Percentiles rank a stretch among this genome's conserved stretches.
phyloP scores from a whole-genome alignment of 2,329 filamentous ascomycete genomes.

The Trichoderma hamatum region DNA sequence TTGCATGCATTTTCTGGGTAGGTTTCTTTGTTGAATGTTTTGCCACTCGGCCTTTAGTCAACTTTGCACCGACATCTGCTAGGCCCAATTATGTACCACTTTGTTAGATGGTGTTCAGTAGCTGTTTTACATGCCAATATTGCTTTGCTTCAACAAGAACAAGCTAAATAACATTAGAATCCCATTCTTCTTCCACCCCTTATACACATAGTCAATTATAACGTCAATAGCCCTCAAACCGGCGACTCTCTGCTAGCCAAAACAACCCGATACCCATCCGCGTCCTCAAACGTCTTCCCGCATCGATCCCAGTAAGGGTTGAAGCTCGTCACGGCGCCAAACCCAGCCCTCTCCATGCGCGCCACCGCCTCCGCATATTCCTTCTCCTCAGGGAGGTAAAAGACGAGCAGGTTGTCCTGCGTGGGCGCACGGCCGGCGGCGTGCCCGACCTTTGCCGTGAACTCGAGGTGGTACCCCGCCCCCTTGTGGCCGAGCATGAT shows the following conservation, averaged over 20 bases:
- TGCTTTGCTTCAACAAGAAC: not conserved
- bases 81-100: too few species aligned
- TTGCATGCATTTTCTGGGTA: not conserved
- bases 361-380: conserved; percentile 38
- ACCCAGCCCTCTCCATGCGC: conserved; percentile 42
- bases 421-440: conserved; percentile 43
- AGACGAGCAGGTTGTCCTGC: conserved; percentile 49
- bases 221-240: not conserved
- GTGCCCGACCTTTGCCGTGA: conserved; percentile 43
- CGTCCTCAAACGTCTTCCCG: conserved; percentile 50
- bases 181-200: too few species aligned
- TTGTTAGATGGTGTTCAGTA: not conserved
- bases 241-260: conserved; percentile 39
- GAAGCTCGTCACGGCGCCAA: conserved; percentile 41
- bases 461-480: conserved; percentile 49
- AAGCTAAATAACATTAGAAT: too few species aligned
- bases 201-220: not conserved
- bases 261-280: conserved; percentile 50
- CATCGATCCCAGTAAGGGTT: conserved; percentile 51
- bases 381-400: conserved; percentile 43
- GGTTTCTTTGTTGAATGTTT: not conserved
- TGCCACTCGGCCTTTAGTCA: not conserved
- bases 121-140: not conserved
- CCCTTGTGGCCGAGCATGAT: conserved; percentile 46
- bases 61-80: not conserved